phyloP scores from a whole-genome alignment of 2,329 filamentous ascomycete genomes.

The Mollisiaceae sp. region DNA sequence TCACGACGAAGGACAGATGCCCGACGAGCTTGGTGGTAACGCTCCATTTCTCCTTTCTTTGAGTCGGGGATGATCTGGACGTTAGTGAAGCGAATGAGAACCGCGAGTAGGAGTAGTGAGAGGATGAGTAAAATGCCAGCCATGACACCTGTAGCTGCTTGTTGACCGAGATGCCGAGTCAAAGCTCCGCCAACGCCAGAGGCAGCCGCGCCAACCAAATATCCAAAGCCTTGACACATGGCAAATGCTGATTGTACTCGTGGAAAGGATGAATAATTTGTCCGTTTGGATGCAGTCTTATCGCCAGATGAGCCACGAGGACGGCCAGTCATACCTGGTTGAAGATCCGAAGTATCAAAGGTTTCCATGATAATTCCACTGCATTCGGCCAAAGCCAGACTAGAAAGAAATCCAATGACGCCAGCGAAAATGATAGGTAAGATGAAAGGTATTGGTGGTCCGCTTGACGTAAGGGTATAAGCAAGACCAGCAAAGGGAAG shows the following conservation, averaged over 20 bases:
- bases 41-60: constrained; percentile 59
- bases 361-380: constrained; percentile 80
- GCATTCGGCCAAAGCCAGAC: constrained; percentile 76
- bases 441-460: constrained; percentile 63
- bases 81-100: constrained; percentile 67
- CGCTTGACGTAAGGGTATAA: constrained; percentile 70
- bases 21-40: constrained; percentile 54
- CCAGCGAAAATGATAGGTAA: constrained; percentile 70
- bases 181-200: constrained; percentile 72
- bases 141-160: constrained; percentile 70
- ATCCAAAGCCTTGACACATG: constrained; percentile 71
- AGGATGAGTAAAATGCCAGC: constrained; percentile 69
- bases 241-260: constrained; percentile 75
- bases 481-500: constrained; percentile 70
- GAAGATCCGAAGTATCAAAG: constrained; percentile 80
- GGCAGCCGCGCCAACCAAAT: constrained; percentile 70
- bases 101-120: constrained; percentile 65
- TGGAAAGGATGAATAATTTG: constrained; percentile 78
- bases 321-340: constrained; percentile 69
- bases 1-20: constrained; percentile 50
- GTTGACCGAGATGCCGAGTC: constrained; percentile 69
- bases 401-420: constrained; percentile 71
- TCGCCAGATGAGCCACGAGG: constrained; percentile 54
- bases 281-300: constrained; percentile 53
- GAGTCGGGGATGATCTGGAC: constrained; percentile 72